Evolutionary conservation across 176 grass and related monocot species (phyloP), one percentile per base, ranked within the genome.

Genomic region (Chloris gayana): DNA sequence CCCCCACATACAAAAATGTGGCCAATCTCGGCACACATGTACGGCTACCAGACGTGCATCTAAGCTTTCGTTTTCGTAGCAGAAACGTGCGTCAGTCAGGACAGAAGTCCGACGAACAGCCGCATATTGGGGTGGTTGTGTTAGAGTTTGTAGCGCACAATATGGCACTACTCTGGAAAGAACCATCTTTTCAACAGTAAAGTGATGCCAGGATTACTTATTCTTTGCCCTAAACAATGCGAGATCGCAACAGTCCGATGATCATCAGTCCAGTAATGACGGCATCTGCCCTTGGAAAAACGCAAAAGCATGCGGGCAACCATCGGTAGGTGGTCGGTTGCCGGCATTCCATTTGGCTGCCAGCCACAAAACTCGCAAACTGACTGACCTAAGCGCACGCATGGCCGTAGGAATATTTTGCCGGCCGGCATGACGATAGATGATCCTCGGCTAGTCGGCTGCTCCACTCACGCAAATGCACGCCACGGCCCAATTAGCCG

Each of bases 261-360:
- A 64, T 64, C 22, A 71, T 72, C 76, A 44, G 9, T 64, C 27
- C 4, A 11, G 30, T 64, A 64, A 46, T 44, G 41, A 12, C 79
- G 54, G 59, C 7, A 57, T 11, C 57, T 7, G 45, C n/a, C 64
- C 34, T 29, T 21, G 14, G 12, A 44, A 44, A 82, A 64, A 4
- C 2, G 29, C 2, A 27, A 83, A 83, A 66, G 8, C 7, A n/a
- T 29, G 59, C 7, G 10, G 8, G 33, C 39, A n/a, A n/a, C n/a
- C n/a, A 18, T 9, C 13, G 29, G 59, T 83, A 1, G 74, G 58
- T 78, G 46, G 74, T 87, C 59, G 73, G 63, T 18, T 64, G 79
- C 73, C 27, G 22, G 80, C 46, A 45, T 17, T 17, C 39, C 4
- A 72, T 83, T 72, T 60, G 73, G 27, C 37, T 72, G 57, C 15